Evolutionary conservation across 2,329 filamentous ascomycete genomes (phyloP), one percentile per base, ranked within the genome.

Genomic region (Cladophialophora exuberans): DNA sequence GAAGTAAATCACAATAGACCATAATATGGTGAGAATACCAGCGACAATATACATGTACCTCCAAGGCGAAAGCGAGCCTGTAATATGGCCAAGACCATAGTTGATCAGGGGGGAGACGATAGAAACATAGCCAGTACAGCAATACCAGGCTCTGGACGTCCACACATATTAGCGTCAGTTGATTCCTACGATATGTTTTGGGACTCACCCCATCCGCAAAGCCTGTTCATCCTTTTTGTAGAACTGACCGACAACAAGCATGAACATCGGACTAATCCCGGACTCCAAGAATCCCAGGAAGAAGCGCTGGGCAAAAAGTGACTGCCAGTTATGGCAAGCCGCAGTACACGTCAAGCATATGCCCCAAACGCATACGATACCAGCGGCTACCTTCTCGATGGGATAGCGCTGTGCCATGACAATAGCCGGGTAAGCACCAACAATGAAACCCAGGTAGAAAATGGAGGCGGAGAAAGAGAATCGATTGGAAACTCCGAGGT

Each of bases 401-500:
- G 83, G 76, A 72, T 88, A 88, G 20, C 82, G 80, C 68, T 91
- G 88, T 0, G 89, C 74, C 1, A 82, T 75, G 56, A 86, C 88
- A 0, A 85, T 85, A 80, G 89, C 84, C 2, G 87, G 88, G 60
- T 89, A 90, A 2, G 88, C 73, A 0, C 88, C 88, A 0, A 81
- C 83, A 2, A 91, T 77, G 85, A 89, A 88, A 30, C 88, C 88
- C 61, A 90, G 89, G 73, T 90, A 91, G 74, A 91, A 60, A 35
- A 62, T 60, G 17, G 60, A 56, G 13, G 54, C 62, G 15, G 59
- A 60, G 11, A 54, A 53, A 30, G 67, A 69, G 2, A 79, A 80
- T 6, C 74, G 69, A 41, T 74, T 69, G 13, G 76, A 76, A 4
- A 51, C 52, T 1, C 60, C 64, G 6, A 80, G 68, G 0, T 67